phyloP scores from a whole-genome alignment of 495 filamentous ascomycete species.

The Chlorociboria aeruginascens region DNA sequence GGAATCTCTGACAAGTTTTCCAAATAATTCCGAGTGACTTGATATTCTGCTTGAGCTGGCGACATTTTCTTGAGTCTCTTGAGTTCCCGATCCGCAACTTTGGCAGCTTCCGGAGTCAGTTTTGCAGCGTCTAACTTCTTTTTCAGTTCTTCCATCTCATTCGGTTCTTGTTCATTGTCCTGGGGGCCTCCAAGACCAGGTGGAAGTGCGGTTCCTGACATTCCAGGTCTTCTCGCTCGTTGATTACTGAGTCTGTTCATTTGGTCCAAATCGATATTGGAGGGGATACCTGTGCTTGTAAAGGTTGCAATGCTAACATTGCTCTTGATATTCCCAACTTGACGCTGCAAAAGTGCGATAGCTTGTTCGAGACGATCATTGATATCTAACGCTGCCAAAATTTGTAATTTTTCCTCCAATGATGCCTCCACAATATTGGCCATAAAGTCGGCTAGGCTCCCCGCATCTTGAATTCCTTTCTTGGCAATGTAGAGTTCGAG shows the following conservation, averaged over 20 bases:
- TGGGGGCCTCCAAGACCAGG: conserved; percentile 28
- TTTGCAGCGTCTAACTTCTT: conserved; percentile 74
- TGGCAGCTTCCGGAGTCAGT: conserved; percentile 54
- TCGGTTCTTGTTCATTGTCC: conserved; percentile 58
- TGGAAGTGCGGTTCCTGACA: conserved; percentile 34
- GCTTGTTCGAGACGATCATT: conserved; percentile 67
- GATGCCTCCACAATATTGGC: conserved; percentile 74
- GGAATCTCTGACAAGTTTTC: conserved; percentile 93
- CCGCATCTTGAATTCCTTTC: conserved; percentile 68
- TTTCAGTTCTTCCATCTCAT: conserved; percentile 85
- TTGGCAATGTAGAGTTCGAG: conserved; percentile 74
- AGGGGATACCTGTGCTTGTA: conserved; percentile 44
- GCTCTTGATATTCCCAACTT: conserved; percentile 69
- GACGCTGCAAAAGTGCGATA: conserved; percentile 66
- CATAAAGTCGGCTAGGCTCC: conserved; percentile 92
- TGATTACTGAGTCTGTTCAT: conserved; percentile 39
- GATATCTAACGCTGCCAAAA: conserved; percentile 65
- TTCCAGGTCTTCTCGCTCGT: conserved; percentile 39
- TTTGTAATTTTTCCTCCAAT: conserved; percentile 77
- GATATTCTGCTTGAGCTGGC: conserved; percentile 88
- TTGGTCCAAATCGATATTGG: conserved; percentile 39
- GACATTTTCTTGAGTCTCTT: conserved; percentile 89
- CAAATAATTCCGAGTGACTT: conserved; percentile 85
- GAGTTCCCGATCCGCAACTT: conserved; percentile 80
- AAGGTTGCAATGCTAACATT: conserved; percentile 68